phyloP scores from a whole-genome alignment of 2,329 filamentous ascomycete species.

The Gnomoniopsis sp. region DNA sequence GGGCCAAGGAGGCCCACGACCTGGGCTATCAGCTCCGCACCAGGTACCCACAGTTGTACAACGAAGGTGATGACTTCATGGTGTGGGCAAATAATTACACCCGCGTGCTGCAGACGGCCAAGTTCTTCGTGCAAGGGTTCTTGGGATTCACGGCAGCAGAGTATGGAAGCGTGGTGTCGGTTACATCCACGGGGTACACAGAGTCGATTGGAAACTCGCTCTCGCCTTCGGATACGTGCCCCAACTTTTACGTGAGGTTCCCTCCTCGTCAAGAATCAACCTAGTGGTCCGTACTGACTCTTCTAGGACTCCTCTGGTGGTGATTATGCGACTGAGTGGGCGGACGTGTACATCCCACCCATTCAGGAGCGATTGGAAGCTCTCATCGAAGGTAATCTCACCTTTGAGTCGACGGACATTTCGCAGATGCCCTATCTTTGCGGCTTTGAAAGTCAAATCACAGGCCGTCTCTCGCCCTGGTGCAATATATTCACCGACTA shows the following conservation, averaged over 20 bases:
- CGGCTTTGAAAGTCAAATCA: conserved; percentile 66
- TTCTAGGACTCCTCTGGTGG: conserved; percentile 44
- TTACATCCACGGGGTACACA: conserved; percentile 52
- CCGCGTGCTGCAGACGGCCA: conserved; percentile 59
- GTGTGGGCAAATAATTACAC: conserved; percentile 67
- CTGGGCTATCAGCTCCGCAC: conserved; percentile 51
- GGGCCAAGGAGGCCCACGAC: conserved; percentile 58
- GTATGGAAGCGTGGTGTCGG: conserved; percentile 53
- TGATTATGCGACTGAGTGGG: conserved; percentile 44
- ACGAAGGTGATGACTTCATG: conserved; percentile 47
- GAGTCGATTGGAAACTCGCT: conserved; percentile 59
- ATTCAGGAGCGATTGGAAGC: conserved; percentile 52
- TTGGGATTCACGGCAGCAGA: conserved; percentile 52
- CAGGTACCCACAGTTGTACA: conserved; percentile 47
- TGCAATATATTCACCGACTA: conserved; percentile 59
- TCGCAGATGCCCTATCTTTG: conserved; percentile 65
- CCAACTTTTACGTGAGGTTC: conserved; percentile 42
- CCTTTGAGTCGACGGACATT: conserved; percentile 50
- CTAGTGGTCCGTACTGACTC: background rate
- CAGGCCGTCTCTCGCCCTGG: conserved; percentile 57
- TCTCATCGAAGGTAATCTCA: conserved; percentile 51
- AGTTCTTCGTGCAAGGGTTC: conserved; percentile 59
- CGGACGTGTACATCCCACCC: conserved; percentile 48
- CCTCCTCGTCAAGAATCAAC: background rate
- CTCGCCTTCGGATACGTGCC: conserved; percentile 60